phyloP scores from a whole-genome alignment of 176 grass and related monocot species.

The Juncus inflexus region DNA sequence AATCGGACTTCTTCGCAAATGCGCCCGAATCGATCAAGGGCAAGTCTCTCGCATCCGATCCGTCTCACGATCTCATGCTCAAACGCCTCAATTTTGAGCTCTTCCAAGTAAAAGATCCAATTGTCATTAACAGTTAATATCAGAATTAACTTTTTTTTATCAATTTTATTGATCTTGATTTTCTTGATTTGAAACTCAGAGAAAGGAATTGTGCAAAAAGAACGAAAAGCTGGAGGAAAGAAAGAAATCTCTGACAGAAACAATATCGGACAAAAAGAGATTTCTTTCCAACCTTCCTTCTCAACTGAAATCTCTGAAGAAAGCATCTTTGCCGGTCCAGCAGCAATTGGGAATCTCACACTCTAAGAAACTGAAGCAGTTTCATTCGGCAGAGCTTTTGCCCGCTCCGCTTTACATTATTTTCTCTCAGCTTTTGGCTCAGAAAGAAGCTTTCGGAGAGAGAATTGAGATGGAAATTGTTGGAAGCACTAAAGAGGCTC shows the following conservation, averaged over 20 bases:
- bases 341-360: conserved; percentile 88
- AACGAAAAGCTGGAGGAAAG: conserved; percentile 72
- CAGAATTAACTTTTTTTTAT: too few relatives aligned
- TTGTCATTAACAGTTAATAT: neutral
- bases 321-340: conserved; percentile 94
- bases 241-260: conserved; percentile 54
- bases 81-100: conserved; percentile 96
- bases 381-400: conserved; percentile 76
- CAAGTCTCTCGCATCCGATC: conserved; percentile 61
- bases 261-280: conserved; percentile 70
- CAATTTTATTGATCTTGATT: conserved; percentile 3
- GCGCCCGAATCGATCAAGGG: conserved; percentile 60
- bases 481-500: conserved; percentile 88
- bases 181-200: conserved; percentile 37
- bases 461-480: conserved; percentile 85
- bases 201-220: conserved; percentile 84
- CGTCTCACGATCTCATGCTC: conserved; percentile 79
- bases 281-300: conserved; percentile 93
- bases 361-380: conserved; percentile 91
- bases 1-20: conserved; percentile 65
- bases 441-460: conserved; percentile 97
- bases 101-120: conserved; percentile 49
- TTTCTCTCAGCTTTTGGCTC: conserved; percentile 79
- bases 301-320: conserved; percentile 98
- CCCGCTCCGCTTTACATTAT: conserved; percentile 75